These are phyloP conservation scores for Talaromyces stipitatus DNA, from an alignment of 495 filamentous ascomycete genomes.

Conservation along the genomic window DNA sequence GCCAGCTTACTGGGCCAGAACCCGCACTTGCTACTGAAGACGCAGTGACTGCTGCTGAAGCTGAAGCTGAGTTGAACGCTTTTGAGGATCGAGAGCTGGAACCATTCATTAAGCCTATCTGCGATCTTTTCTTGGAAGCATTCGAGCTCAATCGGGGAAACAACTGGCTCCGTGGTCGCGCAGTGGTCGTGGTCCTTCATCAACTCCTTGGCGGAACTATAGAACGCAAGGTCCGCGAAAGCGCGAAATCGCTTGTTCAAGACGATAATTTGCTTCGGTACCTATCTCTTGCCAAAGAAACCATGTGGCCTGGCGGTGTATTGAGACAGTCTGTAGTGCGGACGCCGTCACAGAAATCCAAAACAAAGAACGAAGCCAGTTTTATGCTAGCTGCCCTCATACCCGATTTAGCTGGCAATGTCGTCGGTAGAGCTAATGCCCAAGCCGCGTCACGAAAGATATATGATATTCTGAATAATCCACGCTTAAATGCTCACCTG, in stretches of 20 bases:
- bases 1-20: slow-evolving; percentile 50
- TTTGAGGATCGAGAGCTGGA: slow-evolving; percentile 85
- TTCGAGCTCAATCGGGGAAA: slow-evolving; percentile 93
- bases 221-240: slow-evolving; percentile 86
- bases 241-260: slow-evolving; percentile 56
- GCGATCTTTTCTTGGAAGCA: slow-evolving; percentile 91
- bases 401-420: slow-evolving; percentile 74
- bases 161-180: slow-evolving; percentile 88
- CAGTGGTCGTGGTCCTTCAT: slow-evolving; percentile 77
- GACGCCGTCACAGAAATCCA: slow-evolving; percentile 58
- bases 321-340: slow-evolving; percentile 46
- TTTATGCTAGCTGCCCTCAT: slow-evolving; percentile 74
- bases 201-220: slow-evolving; percentile 76
- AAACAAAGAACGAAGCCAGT: slow-evolving; percentile 62
- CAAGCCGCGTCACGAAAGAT: slow-evolving; percentile 73
- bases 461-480: slow-evolving; percentile 77
- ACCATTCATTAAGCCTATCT: slow-evolving; percentile 97
- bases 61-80: slow-evolving; percentile 88
- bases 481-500: slow-evolving; percentile 60
- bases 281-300: slow-evolving; percentile 58
- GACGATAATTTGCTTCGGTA: slow-evolving; percentile 76
- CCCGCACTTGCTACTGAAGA: slow-evolving; percentile 44
- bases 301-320: slow-evolving; percentile 73
- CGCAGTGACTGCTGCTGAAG: slow-evolving; percentile 70
- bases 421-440: slow-evolving; percentile 77